A percentile compares a stretch with the other conserved stretches of the same genome.
phyloP scores from a whole-genome alignment of 2,329 filamentous ascomycete species.

The Curvularia spicifera region DNA sequence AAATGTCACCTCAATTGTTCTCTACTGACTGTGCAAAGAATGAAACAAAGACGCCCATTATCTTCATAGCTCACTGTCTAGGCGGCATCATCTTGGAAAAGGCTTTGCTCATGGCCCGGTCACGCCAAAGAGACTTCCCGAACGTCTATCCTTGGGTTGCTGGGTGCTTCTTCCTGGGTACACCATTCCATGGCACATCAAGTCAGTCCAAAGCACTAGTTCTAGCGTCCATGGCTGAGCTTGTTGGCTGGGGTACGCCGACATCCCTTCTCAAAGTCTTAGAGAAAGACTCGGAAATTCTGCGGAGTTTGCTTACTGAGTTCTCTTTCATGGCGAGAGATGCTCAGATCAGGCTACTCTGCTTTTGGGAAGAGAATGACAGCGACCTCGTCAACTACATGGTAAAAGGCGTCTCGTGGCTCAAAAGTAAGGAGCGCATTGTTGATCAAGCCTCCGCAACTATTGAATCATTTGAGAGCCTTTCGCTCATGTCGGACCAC shows the following conservation, averaged over 20 bases:
- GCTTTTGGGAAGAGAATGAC: constrained; percentile 31
- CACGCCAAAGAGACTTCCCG: constrained; percentile 25
- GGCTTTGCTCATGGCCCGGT: constrained; percentile 23
- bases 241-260: constrained; percentile 23
- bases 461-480: constrained; percentile 29
- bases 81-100: constrained; percentile 38
- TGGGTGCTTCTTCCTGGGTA: constrained; percentile 32
- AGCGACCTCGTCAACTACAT: constrained; percentile 26
- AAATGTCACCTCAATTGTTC: background rate
- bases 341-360: constrained; percentile 29
- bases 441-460: constrained; percentile 39
- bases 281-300: constrained; percentile 26
- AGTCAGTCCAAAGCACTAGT: constrained; percentile 28
- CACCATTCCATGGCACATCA: constrained; percentile 28
- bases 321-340: constrained; percentile 26
- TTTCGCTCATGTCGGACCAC: constrained; percentile 37
- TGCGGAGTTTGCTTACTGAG: constrained; percentile 23
- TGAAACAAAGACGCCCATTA: constrained; percentile 34
- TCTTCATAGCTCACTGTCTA: constrained; percentile 41
- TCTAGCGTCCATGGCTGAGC: constrained; percentile 28
- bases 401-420: constrained; percentile 19
- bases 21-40: constrained; percentile 18
- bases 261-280: constrained; percentile 26
- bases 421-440: constrained; percentile 33
- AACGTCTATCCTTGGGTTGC: constrained; percentile 32